Evolutionary conservation across 2,329 filamentous ascomycete genomes (phyloP).

Genomic region (Sarocladium kiliense): DNA sequence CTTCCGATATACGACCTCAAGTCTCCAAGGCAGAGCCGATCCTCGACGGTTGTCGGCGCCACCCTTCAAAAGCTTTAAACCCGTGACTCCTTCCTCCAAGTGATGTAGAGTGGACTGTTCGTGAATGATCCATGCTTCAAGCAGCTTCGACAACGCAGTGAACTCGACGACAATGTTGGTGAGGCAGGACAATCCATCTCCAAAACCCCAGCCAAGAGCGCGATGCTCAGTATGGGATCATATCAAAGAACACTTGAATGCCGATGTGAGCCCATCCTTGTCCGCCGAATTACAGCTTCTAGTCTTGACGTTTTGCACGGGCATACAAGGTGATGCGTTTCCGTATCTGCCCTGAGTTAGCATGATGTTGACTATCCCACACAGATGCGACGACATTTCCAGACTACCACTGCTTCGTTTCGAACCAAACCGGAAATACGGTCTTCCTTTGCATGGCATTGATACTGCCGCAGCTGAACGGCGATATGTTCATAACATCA

Average conservation of each 20-base stretch:
- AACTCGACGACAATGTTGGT: background rate
- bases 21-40: background rate
- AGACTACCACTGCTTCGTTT: conserved; percentile 58
- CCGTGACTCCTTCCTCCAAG: background rate
- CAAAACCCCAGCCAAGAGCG: background rate
- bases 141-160: background rate
- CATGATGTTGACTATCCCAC: background rate
- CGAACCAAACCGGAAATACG: conserved; percentile 62
- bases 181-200: background rate
- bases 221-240: background rate
- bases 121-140: background rate
- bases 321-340: conserved; percentile 38
- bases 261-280: conserved; percentile 29
- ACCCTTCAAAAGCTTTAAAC: background rate
- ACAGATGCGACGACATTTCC: conserved; percentile 54
- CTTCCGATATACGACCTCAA: background rate
- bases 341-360: too few relatives aligned
- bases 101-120: background rate
- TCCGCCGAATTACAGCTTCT: conserved; percentile 42
- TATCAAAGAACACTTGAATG: background rate
- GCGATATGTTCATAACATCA: conserved; percentile 42
- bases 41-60: conserved; percentile 2
- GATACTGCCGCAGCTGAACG: conserved; percentile 40
- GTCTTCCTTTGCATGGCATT: conserved; percentile 52
- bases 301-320: conserved; percentile 44